A percentile compares a stretch with the other conserved stretches of the same genome.
These are phyloP conservation scores for Geoglossum glabrum DNA, from an alignment of 495 filamentous ascomycete species.

Conservation along the genomic window DNA sequence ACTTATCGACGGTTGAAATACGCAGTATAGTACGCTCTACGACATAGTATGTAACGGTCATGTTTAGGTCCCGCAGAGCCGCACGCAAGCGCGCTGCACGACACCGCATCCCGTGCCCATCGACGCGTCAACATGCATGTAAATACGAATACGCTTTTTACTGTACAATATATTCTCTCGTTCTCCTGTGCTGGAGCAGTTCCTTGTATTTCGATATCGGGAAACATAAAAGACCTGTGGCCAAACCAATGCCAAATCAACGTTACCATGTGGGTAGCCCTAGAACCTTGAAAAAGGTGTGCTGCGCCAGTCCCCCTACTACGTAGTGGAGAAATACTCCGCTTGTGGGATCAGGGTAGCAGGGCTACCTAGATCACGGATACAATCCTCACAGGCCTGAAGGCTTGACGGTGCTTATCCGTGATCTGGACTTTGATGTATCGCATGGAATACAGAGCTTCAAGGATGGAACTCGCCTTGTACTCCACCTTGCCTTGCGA, in stretches of 20 bases:
- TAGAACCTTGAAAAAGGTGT: background rate
- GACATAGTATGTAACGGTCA: no score
- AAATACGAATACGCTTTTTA: no score
- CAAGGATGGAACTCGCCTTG: constrained; percentile 8
- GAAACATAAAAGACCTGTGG: background rate
- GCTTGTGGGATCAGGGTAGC: background rate
- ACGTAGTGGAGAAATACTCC: background rate
- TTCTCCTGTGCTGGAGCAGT: no score
- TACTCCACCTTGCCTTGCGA: constrained; percentile 9
- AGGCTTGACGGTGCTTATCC: background rate
- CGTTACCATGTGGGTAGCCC: background rate
- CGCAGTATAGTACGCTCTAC: no score
- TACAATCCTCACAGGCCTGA: background rate
- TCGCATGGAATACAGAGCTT: constrained; percentile 9
- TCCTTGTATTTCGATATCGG: no score
- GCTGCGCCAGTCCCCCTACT: background rate
- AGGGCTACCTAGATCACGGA: background rate
- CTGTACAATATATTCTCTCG: background rate
- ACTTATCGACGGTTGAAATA: no score
- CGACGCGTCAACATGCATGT: no score
- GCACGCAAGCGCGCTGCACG: no score
- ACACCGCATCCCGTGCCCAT: no score
- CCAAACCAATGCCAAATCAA: background rate
- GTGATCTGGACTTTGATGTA: constrained; percentile 4
- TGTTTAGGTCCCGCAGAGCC: no score